Evolutionary conservation across 2,329 filamentous ascomycete species (phyloP).

Genomic region (Mollisia scopiformis): DNA sequence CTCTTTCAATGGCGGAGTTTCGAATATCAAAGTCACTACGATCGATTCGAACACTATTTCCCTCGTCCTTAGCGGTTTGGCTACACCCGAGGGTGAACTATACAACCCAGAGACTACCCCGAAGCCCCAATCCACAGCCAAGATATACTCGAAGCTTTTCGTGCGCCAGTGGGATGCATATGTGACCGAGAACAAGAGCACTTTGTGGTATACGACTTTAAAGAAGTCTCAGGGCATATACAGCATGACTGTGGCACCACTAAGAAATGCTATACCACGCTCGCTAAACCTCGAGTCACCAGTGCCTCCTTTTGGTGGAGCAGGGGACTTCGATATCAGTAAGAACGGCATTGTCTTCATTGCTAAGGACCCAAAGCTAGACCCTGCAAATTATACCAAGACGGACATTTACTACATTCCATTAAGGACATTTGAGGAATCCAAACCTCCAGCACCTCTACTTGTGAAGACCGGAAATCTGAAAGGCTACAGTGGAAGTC

Average conservation of each 20-base stretch:
- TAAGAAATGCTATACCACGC: constrained; percentile 65
- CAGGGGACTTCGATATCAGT: constrained; percentile 79
- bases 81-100: constrained; percentile 69
- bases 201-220: constrained; percentile 74
- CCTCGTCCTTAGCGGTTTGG: constrained; percentile 63
- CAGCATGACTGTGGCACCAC: constrained; percentile 43
- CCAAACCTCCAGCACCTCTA: constrained; percentile 52
- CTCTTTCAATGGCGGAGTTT: constrained; percentile 54
- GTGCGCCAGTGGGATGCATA: constrained; percentile 86
- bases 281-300: constrained; percentile 60
- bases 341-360: constrained; percentile 70
- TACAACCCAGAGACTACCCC: constrained; percentile 66
- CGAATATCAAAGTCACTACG: constrained; percentile 61
- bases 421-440: constrained; percentile 61
- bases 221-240: constrained; percentile 36
- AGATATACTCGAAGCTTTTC: constrained; percentile 75
- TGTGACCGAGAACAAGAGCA: constrained; percentile 67
- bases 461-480: constrained; percentile 60
- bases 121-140: constrained; percentile 64
- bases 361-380: constrained; percentile 72
- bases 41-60: constrained; percentile 53
- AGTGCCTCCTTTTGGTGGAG: constrained; percentile 77
- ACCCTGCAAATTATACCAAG: constrained; percentile 77
- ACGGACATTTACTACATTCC: constrained; percentile 78
- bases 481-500: constrained; percentile 65